These are phyloP conservation scores for Hypoxylon sp. DNA, from an alignment of 2,329 filamentous ascomycete genomes.

Conservation along the genomic window DNA sequence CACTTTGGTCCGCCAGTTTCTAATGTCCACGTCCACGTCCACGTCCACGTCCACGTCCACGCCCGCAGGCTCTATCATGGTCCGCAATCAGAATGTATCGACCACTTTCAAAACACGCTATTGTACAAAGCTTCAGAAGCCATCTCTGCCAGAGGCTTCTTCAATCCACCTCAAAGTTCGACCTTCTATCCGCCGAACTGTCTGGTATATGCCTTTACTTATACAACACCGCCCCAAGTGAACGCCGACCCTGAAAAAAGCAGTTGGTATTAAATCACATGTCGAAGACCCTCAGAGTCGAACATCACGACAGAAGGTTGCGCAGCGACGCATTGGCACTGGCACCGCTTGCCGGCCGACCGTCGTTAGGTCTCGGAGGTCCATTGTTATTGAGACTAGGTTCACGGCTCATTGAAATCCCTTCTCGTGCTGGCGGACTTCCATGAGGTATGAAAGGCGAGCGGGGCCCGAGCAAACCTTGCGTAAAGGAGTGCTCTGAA, in stretches of 20 bases:
- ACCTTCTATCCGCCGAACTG: constrained; percentile 34
- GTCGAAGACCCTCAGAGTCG: constrained; percentile 3
- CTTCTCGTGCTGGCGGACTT: constrained; percentile 61
- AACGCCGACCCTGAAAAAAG: constrained; percentile 45
- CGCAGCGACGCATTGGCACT: constrained; percentile 81
- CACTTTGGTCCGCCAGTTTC: neutral
- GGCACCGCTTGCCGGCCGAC: constrained; percentile 68
- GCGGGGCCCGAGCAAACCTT: constrained; percentile 57
- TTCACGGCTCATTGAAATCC: constrained; percentile 50
- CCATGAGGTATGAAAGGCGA: constrained; percentile 58
- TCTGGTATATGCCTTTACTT: constrained; percentile 49
- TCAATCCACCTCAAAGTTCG: constrained; percentile 2
- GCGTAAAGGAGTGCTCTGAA: constrained; percentile 60
- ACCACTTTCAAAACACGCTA: constrained; percentile 18
- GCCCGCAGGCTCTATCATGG: neutral
- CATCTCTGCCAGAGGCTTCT: too few relatives aligned
- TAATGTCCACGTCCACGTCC: constrained; percentile 1
- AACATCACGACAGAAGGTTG: constrained; percentile 73
- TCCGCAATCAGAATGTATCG: neutral
- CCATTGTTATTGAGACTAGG: constrained; percentile 49
- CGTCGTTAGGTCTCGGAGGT: constrained; percentile 50
- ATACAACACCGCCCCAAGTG: constrained; percentile 43
- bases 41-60: neutral
- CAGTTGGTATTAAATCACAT: constrained; percentile 32
- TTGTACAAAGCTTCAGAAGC: constrained; percentile 45